Conservation (phyloP, 352 stramenopile species). For the Hyphochytrium catenoides region DNA sequence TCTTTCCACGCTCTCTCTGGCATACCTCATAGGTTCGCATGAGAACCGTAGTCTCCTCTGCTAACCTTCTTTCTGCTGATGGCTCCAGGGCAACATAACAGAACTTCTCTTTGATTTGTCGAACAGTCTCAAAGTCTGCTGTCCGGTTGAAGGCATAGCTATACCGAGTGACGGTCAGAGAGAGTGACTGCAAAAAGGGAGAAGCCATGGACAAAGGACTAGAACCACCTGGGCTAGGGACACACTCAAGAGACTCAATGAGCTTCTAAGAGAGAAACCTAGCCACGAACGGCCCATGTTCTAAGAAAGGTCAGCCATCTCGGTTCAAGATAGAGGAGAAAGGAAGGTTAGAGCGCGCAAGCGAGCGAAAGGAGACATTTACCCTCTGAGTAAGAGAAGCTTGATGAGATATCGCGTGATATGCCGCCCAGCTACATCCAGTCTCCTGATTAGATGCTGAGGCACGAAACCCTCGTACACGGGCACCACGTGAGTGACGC, state of each 20-base stretch:
- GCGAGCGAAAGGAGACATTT: too few relatives aligned
- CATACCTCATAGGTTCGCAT: constrained; percentile 75
- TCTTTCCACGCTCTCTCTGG: too few relatives aligned
- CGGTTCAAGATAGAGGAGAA: too few relatives aligned
- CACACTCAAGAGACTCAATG: too few relatives aligned
- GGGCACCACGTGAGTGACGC: constrained; percentile 73
- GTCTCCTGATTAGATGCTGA: constrained; percentile 59
- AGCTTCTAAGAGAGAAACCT: too few relatives aligned
- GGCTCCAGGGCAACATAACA: constrained; percentile 78
- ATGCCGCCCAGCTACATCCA: constrained; percentile 73
- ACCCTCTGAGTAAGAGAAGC: constrained; percentile 58
- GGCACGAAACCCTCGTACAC: constrained; percentile 72
- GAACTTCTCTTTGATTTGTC: constrained; percentile 81
- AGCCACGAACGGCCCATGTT: too few relatives aligned
- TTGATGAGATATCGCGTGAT: constrained; percentile 88
- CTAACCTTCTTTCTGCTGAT: constrained; percentile 47
- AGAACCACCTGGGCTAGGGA: too few relatives aligned
- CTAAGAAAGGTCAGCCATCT: too few relatives aligned
- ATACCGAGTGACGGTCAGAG: too few relatives aligned
- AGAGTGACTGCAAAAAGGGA: too few relatives aligned
- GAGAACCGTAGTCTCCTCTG: constrained; percentile 69
- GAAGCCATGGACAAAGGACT: too few relatives aligned
- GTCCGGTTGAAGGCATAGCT: constrained; percentile 75
- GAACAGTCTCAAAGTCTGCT: constrained; percentile 73
- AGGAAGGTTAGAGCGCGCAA: too few relatives aligned